Base-by-base conservation (phyloP, 1,284 basidiomycete species). In the Ceratorhiza oryzae-sativae region DNA sequence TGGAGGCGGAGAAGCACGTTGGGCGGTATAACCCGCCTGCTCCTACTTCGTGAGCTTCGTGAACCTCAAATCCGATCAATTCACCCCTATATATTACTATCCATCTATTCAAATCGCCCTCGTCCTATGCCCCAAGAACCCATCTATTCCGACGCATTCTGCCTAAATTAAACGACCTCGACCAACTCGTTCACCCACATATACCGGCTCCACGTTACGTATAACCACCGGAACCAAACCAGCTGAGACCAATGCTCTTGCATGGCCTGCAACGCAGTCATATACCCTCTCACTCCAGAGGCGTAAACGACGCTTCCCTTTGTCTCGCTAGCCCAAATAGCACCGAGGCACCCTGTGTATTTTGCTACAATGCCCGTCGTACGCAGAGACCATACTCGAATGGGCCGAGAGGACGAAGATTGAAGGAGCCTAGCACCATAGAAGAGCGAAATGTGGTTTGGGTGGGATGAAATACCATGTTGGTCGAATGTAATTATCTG, bases 401-500 rank as follows among this genome's bases (percentile, higher is more conserved):
- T 55, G 86, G 79, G 32, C 88, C 81, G 51, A 81, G 79, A 56
- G 80, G 79, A 45, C 83, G 27, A 71, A n/a, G 30, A 13, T n/a
- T 20, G 71, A 18, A 77, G 67, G 23, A 74, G 74, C 30, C 73
- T 30, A 45, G 76, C 84, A 60, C 91, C 90, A 51, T 80, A 77
- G n/a, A 86, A 86, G 23, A 96, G 82, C 0, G 94, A 90, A 71
- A 85, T 85, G 80, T 99, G 97, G 80, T 99, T 99, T 0, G 93
- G 90, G 78, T 99, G 97, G 0, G 83, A 84, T 8, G 95, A 95
- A 3, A 99, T 84, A 0, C 97, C 97, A 2, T 79, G 75, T 0
- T 80, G 75, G 81, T 99, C 97, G 77, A 99, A 99, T 0, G 97
- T 98, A 71, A 99, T 82, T 70, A 99, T 88, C 92, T 97, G 77